phyloP scores from a whole-genome alignment of 2,329 filamentous ascomycete genomes.

The Exophiala alcalophila region DNA sequence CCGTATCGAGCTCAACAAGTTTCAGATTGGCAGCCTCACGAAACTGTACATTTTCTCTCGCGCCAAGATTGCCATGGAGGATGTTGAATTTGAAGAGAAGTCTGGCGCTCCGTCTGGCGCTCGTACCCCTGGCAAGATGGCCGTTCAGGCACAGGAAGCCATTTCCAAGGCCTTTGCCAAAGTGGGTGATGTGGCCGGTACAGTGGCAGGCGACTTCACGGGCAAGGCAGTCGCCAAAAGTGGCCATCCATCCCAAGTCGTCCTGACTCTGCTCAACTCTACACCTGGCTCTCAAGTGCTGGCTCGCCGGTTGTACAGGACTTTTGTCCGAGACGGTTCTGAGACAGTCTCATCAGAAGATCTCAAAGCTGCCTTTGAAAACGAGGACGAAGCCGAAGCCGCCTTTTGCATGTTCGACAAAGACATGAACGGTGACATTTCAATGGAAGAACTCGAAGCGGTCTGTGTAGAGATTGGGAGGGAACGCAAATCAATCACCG shows the following conservation, averaged over 20 bases:
- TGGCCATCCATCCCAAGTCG: slow-evolving; percentile 79
- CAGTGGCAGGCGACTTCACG: slow-evolving; percentile 87
- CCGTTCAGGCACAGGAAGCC: slow-evolving; percentile 68
- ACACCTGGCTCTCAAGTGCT: slow-evolving; percentile 76
- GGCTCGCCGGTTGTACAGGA: slow-evolving; percentile 83
- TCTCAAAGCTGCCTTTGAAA: slow-evolving; percentile 72
- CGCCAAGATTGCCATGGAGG: slow-evolving; percentile 63
- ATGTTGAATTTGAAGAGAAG: slow-evolving; percentile 72
- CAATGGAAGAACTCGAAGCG: slow-evolving; percentile 88
- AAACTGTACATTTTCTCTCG: slow-evolving; percentile 66
- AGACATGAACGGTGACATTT: slow-evolving; percentile 94
- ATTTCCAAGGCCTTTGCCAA: slow-evolving; percentile 73
- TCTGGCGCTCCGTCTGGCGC: slow-evolving; percentile 54
- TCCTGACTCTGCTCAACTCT: slow-evolving; percentile 70
- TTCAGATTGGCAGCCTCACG: slow-evolving; percentile 68
- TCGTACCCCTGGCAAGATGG: slow-evolving; percentile 69
- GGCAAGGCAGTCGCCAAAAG: slow-evolving; percentile 66
- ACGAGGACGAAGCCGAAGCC: slow-evolving; percentile 79
- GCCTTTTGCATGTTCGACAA: slow-evolving; percentile 94
- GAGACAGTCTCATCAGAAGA: slow-evolving; percentile 78
- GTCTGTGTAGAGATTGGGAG: slow-evolving; percentile 92
- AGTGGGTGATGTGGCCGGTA: slow-evolving; percentile 80
- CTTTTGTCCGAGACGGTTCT: slow-evolving; percentile 69
- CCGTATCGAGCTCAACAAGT: slow-evolving; percentile 88
- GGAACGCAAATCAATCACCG: slow-evolving; percentile 92